Conservation (phyloP, 2,329 filamentous ascomycete species). For the Ophiosphaerella narmari region DNA sequence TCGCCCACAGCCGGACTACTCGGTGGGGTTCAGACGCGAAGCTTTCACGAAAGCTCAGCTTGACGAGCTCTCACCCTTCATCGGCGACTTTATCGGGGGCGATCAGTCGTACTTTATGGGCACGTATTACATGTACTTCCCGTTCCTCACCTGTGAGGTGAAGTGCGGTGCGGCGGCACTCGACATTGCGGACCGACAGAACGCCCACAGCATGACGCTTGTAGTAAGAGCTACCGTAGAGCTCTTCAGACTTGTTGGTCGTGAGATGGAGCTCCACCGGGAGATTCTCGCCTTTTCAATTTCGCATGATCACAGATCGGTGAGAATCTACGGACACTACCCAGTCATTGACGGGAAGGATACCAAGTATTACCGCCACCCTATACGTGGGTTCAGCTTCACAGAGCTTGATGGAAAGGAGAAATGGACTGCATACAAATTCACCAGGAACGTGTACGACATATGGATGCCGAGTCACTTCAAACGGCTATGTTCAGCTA, state of each 20-base stretch:
- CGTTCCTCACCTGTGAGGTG: conserved; percentile 56
- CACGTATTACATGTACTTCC: conserved; percentile 56
- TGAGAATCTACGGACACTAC: conserved; percentile 24
- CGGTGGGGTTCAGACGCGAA: conserved; percentile 29
- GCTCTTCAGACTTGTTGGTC: conserved; percentile 24
- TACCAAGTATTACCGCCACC: conserved; percentile 18
- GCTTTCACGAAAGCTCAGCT: conserved; percentile 53
- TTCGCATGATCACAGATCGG: conserved; percentile 21
- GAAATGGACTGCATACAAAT: conserved; percentile 14
- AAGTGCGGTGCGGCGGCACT: conserved; percentile 49
- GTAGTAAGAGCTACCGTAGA: conserved; percentile 20
- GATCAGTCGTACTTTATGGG: conserved; percentile 52
- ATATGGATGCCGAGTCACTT: conserved; percentile 13
- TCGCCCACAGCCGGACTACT: conserved; percentile 45
- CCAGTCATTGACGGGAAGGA: conserved; percentile 18
- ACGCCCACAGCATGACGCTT: conserved; percentile 28
- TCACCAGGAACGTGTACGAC: not conserved
- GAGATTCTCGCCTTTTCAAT: conserved; percentile 27
- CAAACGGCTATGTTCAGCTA: conserved; percentile 11
- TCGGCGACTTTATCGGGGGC: conserved; percentile 22
- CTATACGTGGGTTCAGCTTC: not conserved
- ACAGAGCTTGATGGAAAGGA: conserved; percentile 3
- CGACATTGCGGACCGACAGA: conserved; percentile 38
- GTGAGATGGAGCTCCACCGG: conserved; percentile 20
- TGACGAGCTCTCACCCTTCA: conserved; percentile 41